Evolutionary conservation across 2,329 filamentous ascomycete species (phyloP).

Genomic region (Cladosporium halotolerans): DNA sequence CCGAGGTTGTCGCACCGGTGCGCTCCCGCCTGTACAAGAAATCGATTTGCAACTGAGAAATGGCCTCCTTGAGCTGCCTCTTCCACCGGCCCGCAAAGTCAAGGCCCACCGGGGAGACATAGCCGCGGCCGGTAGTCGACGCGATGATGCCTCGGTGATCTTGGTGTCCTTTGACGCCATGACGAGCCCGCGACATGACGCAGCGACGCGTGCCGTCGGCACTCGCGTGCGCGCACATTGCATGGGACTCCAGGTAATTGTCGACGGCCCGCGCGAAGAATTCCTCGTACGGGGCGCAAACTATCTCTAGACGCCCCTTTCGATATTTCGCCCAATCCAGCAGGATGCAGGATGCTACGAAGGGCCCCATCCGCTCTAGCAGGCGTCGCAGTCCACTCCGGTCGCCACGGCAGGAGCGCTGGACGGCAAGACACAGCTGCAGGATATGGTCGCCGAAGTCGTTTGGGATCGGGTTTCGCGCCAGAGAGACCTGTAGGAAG

Average conservation of each 20-base stretch:
- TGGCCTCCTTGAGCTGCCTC: conserved; percentile 25
- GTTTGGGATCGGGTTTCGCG: conserved; percentile 37
- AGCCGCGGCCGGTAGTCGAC: not conserved
- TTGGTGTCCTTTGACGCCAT: conserved; percentile 32
- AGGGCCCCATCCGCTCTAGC: conserved; percentile 7
- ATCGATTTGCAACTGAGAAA: conserved; percentile 22
- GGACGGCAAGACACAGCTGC: conserved; percentile 30
- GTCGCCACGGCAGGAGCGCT: too few species aligned
- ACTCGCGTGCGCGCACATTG: too few species aligned
- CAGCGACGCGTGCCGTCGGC: too few species aligned
- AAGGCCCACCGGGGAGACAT: too few species aligned
- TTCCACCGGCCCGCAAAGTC: conserved; percentile 22
- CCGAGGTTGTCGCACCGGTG: conserved; percentile 15
- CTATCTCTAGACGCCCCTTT: conserved; percentile 31
- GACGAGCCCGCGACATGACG: conserved; percentile 26
- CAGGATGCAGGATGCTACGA: conserved; percentile 45
- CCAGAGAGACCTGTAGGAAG: conserved; percentile 39
- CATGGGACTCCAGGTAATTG: too few species aligned
- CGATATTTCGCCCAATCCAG: conserved; percentile 33
- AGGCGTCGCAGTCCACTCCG: not conserved
- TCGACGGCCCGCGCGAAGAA: too few species aligned
- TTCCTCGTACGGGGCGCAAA: conserved; percentile 36
- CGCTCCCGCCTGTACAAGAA: conserved; percentile 17
- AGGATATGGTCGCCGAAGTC: conserved; percentile 43
- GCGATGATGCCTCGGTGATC: conserved; percentile 33